Evolutionary conservation across 495 filamentous ascomycete species (phyloP).

Genomic region (Penicillium macrosclerotiorum): DNA sequence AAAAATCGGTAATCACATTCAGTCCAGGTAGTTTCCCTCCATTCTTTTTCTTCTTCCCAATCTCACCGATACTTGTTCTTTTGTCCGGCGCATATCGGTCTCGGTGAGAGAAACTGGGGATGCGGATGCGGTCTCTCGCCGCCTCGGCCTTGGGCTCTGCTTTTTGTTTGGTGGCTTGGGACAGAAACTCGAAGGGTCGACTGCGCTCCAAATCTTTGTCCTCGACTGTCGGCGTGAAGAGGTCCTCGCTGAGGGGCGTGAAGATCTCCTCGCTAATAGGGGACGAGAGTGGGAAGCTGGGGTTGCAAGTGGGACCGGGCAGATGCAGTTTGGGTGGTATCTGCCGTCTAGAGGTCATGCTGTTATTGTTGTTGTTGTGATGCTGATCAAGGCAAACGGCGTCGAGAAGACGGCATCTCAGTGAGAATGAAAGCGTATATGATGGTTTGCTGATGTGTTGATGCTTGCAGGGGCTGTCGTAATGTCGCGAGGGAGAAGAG

Average conservation of each 20-base stretch:
- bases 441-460: neutral
- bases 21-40: constrained; percentile 52
- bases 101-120: constrained; percentile 6
- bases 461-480: no score
- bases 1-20: constrained; percentile 61
- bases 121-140: constrained; percentile 8
- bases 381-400: constrained; percentile 1
- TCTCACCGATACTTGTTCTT: constrained; percentile 17
- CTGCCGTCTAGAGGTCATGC: constrained; percentile 27
- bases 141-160: constrained; percentile 9
- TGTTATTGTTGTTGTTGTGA: constrained; percentile 3
- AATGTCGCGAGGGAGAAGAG: neutral
- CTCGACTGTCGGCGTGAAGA: constrained; percentile 38
- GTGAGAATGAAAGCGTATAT: neutral
- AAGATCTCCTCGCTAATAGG: constrained; percentile 45
- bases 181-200: constrained; percentile 31
- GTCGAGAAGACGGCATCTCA: neutral
- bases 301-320: constrained; percentile 26
- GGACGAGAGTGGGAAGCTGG: constrained; percentile 44
- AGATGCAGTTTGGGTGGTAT: constrained; percentile 30
- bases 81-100: constrained; percentile 1
- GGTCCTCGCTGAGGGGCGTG: constrained; percentile 45
- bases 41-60: constrained; percentile 44
- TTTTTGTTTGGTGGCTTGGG: constrained; percentile 29
- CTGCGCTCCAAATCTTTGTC: constrained; percentile 28